phyloP scores from a whole-genome alignment of 139 green algal genomes.

The Parachlorella kessleri region DNA sequence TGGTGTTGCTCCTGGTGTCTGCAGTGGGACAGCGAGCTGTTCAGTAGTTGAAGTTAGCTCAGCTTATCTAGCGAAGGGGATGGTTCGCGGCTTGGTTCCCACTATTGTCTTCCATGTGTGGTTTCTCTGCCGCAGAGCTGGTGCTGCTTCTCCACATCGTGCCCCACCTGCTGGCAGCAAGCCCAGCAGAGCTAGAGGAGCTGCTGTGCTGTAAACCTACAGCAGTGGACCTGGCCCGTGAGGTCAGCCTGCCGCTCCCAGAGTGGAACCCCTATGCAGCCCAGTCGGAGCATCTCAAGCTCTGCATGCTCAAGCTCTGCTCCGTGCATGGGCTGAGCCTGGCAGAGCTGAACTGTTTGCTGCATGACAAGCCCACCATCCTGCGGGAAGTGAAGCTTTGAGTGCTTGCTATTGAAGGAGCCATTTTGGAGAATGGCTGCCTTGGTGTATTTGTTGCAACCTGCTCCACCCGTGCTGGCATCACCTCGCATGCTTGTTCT shows the following conservation, averaged over 20 bases:
- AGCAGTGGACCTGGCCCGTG: constrained; percentile 4
- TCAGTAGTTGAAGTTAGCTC: no score
- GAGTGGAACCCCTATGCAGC: background rate
- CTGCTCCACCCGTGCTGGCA: background rate
- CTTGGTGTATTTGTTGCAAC: background rate
- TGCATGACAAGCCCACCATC: background rate
- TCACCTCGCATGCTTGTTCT: background rate
- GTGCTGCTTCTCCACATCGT: constrained; percentile 18
- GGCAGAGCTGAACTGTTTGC: constrained; percentile 4
- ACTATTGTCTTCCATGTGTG: no score
- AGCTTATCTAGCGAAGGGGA: no score
- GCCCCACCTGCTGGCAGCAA: constrained; percentile 16
- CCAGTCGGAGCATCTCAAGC: background rate
- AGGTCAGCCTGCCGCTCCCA: background rate
- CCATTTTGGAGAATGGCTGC: background rate
- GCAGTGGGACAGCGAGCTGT: no score
- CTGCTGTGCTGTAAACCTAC: background rate
- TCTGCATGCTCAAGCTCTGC: background rate
- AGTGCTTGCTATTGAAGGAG: background rate
- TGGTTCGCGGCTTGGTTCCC: no score
- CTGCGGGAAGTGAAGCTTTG: constrained; percentile 5
- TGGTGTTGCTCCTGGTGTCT: no score
- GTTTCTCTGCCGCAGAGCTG: constrained; percentile 25
- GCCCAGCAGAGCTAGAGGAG: background rate
- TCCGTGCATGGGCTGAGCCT: background rate